phyloP scores from a whole-genome alignment of 768 basidiomycete genomes.

The Tubosaeta brunneosetosa region DNA sequence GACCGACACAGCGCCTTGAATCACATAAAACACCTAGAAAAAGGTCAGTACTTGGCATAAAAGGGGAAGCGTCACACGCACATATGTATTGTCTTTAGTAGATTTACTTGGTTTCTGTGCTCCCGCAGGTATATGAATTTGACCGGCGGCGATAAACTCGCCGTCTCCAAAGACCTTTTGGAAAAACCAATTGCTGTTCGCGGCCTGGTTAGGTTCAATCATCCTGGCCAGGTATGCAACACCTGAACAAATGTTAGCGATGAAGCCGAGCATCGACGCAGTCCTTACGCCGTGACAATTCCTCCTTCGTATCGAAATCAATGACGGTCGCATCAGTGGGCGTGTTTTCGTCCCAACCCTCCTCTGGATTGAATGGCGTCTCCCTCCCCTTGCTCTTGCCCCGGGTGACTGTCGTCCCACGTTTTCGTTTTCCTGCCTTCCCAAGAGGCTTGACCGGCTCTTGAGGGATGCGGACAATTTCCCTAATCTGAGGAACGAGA shows the following conservation, averaged over 20 bases:
- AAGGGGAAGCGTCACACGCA: slow-evolving; percentile 35
- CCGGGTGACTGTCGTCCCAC: slow-evolving; percentile 22
- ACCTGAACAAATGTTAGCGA: slow-evolving; percentile 40
- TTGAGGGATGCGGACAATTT: slow-evolving; percentile 55
- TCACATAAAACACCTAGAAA: slow-evolving; percentile 67
- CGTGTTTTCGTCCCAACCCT: slow-evolving; percentile 87
- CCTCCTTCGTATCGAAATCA: slow-evolving; percentile 57
- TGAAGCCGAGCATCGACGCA: neutral
- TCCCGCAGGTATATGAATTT: slow-evolving; percentile 73
- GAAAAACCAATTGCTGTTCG: slow-evolving; percentile 71
- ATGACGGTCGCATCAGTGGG: slow-evolving; percentile 59
- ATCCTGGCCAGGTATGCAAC: slow-evolving; percentile 73
- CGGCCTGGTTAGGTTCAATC: slow-evolving; percentile 57
- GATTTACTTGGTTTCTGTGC: slow-evolving; percentile 83
- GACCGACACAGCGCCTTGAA: slow-evolving; percentile 86
- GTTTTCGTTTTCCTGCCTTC: slow-evolving; percentile 34
- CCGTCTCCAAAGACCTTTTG: slow-evolving; percentile 91
- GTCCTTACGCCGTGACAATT: slow-evolving; percentile 67
- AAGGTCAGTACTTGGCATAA: neutral
- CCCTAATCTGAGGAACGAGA: slow-evolving; percentile 62
- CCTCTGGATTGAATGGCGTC: slow-evolving; percentile 47
- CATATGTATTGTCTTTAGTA: slow-evolving; percentile 92
- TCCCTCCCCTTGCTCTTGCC: slow-evolving; percentile 35
- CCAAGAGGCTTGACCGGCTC: slow-evolving; percentile 47
- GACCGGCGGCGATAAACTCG: slow-evolving; percentile 87